Base-by-base conservation (phyloP, 345 rosid species). In the Streptanthus diversifolius region DNA sequence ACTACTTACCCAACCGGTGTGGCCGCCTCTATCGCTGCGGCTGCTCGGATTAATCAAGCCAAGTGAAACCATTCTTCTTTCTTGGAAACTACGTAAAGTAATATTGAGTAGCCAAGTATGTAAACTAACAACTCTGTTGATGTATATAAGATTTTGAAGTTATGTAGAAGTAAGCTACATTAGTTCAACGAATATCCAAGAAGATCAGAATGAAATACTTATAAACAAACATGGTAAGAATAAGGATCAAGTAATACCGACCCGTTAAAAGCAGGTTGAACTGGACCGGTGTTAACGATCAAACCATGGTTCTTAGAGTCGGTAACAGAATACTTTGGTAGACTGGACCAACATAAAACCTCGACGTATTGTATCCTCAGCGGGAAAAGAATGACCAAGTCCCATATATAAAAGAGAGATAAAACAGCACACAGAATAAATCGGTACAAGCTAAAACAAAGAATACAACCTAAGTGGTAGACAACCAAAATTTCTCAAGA, bases 11-110 rank as follows among this genome's bases (percentile, higher is more conserved):
- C 92, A 0, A 83, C 90, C 0, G 98, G 98, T 0, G 89, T 89
- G n/a, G 83, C 96, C 0, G 93, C 97, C 24, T 83, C 96, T 0
- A 78, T 91, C 2, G 88, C 90, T 3, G 91, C 97, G 0, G 96
- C 96, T 0, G 96, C 91, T n/a, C 79, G 96, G 66, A 85, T 92
- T 64, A 92, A 92, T 75, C 87, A 83, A 79, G 47, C 47, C 35
- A 77, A 72, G 60, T 77, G 62, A 71, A 11, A 59, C 39, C 29
- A 36, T 63, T 69, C 44, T 57, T 44, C 32, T 47, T 58, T 59
- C 55, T 49, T 36, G 27, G 14, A 32, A 48, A 17, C 36, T 33
- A 48, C 0, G 30, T 48, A 19, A 18, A n/a, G n/a, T 35, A 12
- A 54, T 49, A 15, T 39, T 10, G 12, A 55, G 51, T 17, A 18